Conservation (phyloP, 495 filamentous ascomycete species). For the Letharia columbiana region DNA sequence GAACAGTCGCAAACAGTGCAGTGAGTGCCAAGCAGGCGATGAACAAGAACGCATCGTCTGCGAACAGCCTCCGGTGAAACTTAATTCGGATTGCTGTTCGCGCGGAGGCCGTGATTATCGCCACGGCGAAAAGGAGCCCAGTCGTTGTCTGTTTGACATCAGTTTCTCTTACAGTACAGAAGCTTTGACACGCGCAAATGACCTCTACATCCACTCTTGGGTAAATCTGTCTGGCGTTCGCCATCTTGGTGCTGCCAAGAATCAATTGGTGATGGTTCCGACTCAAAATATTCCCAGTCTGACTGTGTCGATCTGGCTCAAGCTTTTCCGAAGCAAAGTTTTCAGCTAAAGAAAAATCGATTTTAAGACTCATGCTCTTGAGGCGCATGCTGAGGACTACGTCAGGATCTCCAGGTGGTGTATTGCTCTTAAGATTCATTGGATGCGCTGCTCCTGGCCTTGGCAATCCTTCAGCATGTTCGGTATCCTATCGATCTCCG, state of each 20-base stretch:
- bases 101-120: neutral
- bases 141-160: neutral
- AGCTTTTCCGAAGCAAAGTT: no score
- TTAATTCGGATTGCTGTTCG: neutral
- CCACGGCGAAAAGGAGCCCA: neutral
- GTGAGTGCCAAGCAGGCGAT: slow-evolving; percentile 4
- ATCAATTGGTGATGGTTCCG: no score
- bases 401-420: no score
- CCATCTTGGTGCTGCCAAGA: neutral
- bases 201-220: neutral
- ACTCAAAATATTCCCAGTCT: no score
- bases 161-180: neutral
- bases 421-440: no score
- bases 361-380: no score
- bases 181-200: neutral
- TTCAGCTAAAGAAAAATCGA: no score
- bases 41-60: neutral
- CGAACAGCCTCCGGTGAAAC: neutral
- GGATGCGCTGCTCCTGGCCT: no score
- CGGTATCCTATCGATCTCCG: no score
- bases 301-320: no score
- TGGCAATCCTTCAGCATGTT: no score
- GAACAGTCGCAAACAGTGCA: neutral
- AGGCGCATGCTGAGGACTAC: no score
- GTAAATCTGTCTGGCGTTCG: neutral